Percentiles rank a stretch among this genome's conserved stretches.
Evolutionary conservation across 768 basidiomycete species (phyloP).

Genomic region (Russula griseocarnosa): DNA sequence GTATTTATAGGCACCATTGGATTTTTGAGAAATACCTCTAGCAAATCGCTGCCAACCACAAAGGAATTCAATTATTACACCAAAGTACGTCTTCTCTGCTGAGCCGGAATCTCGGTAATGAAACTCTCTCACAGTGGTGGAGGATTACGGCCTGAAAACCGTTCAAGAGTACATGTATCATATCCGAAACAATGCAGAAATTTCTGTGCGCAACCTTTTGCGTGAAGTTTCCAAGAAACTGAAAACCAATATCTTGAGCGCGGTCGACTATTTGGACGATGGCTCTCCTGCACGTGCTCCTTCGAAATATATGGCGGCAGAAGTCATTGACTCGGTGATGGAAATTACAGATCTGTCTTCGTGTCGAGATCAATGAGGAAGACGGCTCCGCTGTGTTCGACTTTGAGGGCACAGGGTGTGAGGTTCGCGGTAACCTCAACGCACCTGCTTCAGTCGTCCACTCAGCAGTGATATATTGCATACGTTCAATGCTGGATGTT

Average conservation of each 20-base stretch:
- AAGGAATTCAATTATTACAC: conserved; percentile 82
- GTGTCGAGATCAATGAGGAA: conserved; percentile 69
- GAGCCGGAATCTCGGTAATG: conserved; percentile 19
- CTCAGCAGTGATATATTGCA: conserved; percentile 85
- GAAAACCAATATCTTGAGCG: conserved; percentile 59
- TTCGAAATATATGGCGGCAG: neutral
- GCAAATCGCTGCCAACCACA: conserved; percentile 95
- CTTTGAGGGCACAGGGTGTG: conserved; percentile 78
- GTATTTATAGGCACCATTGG: neutral
- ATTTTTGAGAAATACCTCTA: conserved; percentile 32
- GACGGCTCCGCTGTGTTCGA: conserved; percentile 80
- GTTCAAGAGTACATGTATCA: conserved; percentile 94
- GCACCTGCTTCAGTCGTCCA: conserved; percentile 82
- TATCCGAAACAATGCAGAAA: conserved; percentile 85
- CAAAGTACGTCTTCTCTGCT: conserved; percentile 47
- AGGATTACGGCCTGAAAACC: conserved; percentile 78
- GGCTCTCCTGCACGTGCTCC: conserved; percentile 66
- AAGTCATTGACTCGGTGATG: conserved; percentile 5
- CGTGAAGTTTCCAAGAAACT: conserved; percentile 66
- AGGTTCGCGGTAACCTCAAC: conserved; percentile 83
- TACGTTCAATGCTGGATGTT: conserved; percentile 78
- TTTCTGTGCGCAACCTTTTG: conserved; percentile 78
- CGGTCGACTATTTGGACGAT: conserved; percentile 84
- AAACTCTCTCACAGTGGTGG: conserved; percentile 52
- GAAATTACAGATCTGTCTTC: conserved; percentile 57